Evolutionary conservation across 495 filamentous ascomycete species (phyloP).

Genomic region (Apodospora peruviana): DNA sequence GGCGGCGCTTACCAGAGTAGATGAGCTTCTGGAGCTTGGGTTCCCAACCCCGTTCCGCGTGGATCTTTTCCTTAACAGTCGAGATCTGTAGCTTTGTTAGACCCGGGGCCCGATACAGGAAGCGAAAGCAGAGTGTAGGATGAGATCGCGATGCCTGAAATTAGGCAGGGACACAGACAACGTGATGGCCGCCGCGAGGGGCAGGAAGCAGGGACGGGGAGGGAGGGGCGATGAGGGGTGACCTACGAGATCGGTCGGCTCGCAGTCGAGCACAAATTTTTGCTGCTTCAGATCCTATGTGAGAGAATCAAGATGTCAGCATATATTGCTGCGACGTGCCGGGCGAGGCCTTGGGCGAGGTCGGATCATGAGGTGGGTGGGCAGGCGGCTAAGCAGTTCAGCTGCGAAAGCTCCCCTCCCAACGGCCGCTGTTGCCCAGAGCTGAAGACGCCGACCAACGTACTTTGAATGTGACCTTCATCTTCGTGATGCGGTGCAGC

Average conservation of each 20-base stretch:
- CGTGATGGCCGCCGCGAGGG: slow-evolving; percentile 4
- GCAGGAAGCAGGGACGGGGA: slow-evolving; percentile 7
- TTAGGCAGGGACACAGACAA: background rate
- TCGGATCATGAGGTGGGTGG: too few relatives aligned
- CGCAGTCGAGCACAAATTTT: slow-evolving; percentile 91
- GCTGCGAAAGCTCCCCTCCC: background rate
- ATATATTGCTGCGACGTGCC: slow-evolving; percentile 2
- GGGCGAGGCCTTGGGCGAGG: too few relatives aligned
- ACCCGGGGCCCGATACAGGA: background rate
- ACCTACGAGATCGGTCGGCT: slow-evolving; percentile 86
- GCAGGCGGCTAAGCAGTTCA: background rate
- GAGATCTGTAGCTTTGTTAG: slow-evolving; percentile 59
- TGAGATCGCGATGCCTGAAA: background rate
- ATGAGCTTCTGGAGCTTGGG: slow-evolving; percentile 85
- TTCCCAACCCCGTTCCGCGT: slow-evolving; percentile 86
- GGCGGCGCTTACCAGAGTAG: slow-evolving; percentile 72
- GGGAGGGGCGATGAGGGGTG: slow-evolving; percentile 24
- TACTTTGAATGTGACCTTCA: slow-evolving; percentile 51
- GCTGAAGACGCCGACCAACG: slow-evolving; percentile 6
- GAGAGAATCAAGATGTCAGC: slow-evolving; percentile 23
- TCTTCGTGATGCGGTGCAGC: slow-evolving; percentile 34
- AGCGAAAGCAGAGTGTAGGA: background rate
- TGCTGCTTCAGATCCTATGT: slow-evolving; percentile 91
- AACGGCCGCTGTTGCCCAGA: background rate
- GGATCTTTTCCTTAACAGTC: slow-evolving; percentile 84